Base-by-base conservation (phyloP, 108 stramenopile species). In the Fragilaria radians region DNA sequence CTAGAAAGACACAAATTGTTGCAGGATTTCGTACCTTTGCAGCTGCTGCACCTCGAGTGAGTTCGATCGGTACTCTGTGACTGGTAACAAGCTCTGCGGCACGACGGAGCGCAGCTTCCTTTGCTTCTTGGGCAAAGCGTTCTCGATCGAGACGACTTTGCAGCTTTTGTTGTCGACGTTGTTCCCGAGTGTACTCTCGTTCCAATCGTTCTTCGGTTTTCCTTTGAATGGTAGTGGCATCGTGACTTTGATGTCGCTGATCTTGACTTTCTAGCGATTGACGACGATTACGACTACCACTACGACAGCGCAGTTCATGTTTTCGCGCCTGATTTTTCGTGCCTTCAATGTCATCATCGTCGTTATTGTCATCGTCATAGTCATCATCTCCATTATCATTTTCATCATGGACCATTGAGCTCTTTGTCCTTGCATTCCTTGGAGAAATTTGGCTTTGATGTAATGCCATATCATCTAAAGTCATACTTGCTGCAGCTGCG, bases 31-130 rank as follows among this genome's bases (percentile, higher is more conserved):
- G 7, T 51, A 22, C 22, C 55, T 57, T 57, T 2, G 62, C 54
- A 17, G 46, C 57, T 1, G 50, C 55, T 5, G 66, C 65, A 23
- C 81, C 79, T n/a, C 76, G 62, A 17, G 82, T 86, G 30, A 89
- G 83, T 58, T 86, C 84, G 56, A 86, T 76, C 0, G 88, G 88
- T 22, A 89, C 78, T 18, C 80, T 71, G 70, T 83, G 83, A 19
- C 78, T 77, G 5, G 73, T 64, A 21, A 89, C 84, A 34, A 89
- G 46, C 26, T 85, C 85, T 2, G 82, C 88, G 31, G 82, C 80
- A 25, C 84, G 80, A 23, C 68, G 58, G 5, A 89, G 52, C 0
- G 88, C 88, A 18, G 78, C 82, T 46, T 83, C 84, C 61, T 86
- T 89, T 60, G 82, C 80, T 61, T 80, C 77, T 62, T 82, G 66